Evolutionary conservation across 805 yeast species (phyloP), one percentile per base, ranked within the genome.

Genomic region (Tetrapisispora iriomotensis): DNA sequence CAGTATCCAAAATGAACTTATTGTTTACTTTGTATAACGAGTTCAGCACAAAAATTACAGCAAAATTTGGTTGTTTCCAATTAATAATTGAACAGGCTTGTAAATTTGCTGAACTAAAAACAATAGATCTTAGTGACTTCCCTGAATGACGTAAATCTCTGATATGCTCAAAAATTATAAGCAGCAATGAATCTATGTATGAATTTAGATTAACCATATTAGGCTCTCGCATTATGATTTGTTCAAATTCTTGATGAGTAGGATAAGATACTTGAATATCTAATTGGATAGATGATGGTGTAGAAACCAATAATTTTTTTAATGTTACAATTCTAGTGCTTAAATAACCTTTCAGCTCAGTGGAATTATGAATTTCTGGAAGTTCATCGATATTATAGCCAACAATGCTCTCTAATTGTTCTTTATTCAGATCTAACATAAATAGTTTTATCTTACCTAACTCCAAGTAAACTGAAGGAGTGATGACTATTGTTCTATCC

Each of bases 11-110:
- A 8, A 48, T 40, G 33, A 54, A 54, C 10, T 31, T 36, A 13
- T 42, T 43, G 18, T 38, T 41, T 23, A 37, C 40, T 13, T 42
- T 39, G 26, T 48, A 42, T 9, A 79, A 65, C n/a, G 86, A 84
- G 49, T 77, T 79, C 72, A 88, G 75, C 40, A 79, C 75, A 62
- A 84, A 82, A 47, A 92, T 78, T 0, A 92, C 97, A 0, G 98
- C 96, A 62, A 82, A 92, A 58, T 90, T 90, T 12, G 98, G 97
- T 62, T 92, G 98, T 61, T 92, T 92, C 98, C 98, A 92, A 62
- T 92, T 92, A 50, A 92, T 64, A 34, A 86, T 82, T 9, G 95
- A 85, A 62, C 97, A 92, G n/a, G 87, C 85, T 34, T 78, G 75
- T 25, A 95, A 82, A 60, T 87, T 86, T 40, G 82, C 75, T 1